These are phyloP conservation scores for Fusarium sulawesiense DNA, from an alignment of 2,329 filamentous ascomycete genomes.

Conservation along the genomic window DNA sequence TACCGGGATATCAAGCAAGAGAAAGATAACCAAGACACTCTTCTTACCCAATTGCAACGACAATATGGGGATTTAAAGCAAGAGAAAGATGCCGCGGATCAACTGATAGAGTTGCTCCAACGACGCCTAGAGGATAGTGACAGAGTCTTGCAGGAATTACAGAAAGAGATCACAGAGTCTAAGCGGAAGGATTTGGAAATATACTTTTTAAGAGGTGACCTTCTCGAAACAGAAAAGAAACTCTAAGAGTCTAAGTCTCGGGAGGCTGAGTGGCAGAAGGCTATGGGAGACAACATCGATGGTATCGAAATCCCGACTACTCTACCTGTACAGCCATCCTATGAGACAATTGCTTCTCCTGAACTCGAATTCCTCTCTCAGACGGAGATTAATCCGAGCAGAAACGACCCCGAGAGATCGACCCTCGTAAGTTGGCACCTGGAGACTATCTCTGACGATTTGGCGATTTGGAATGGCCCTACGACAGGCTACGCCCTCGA, in stretches of 20 bases:
- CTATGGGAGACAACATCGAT: neutral
- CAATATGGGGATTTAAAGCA: rapidly evolving
- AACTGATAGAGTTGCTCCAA: neutral
- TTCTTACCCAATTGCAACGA: rapidly evolving
- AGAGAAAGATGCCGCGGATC: too few relatives aligned
- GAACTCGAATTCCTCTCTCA: neutral
- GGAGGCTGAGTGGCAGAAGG: neutral
- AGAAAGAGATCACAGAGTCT: neutral
- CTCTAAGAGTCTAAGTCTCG: neutral
- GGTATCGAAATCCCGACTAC: neutral
- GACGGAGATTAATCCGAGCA: rapidly evolving
- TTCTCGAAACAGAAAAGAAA: rapidly evolving
- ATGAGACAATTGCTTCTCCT: neutral
- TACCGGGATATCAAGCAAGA: too few relatives aligned
- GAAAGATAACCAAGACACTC: neutral
- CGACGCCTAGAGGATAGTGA: neutral
- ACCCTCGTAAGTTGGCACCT: neutral
- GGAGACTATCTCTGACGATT: neutral
- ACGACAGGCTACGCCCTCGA: neutral
- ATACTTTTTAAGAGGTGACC: neutral
- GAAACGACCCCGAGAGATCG: neutral
- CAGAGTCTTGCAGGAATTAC: neutral
- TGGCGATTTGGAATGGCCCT: neutral
- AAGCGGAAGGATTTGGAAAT: neutral
- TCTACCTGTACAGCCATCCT: neutral